phyloP scores from a whole-genome alignment of 2,329 filamentous ascomycete genomes.

The Colletotrichum spinosum region DNA sequence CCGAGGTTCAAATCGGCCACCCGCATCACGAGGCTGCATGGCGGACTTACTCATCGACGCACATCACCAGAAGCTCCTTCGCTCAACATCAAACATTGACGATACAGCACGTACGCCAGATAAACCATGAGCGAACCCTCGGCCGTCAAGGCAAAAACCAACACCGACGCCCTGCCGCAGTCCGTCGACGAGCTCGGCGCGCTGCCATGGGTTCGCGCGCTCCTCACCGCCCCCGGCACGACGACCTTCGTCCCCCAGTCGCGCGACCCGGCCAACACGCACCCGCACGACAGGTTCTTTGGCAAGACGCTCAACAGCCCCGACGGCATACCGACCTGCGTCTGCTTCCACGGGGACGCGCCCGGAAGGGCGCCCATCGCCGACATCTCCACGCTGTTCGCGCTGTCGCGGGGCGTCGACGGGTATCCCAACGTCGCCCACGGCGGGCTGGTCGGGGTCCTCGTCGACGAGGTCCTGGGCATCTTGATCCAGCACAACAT shows the following conservation, averaged over 20 bases:
- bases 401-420: constrained; percentile 48
- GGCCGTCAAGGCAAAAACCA: not conserved
- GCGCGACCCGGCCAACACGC: constrained; percentile 44
- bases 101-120: not conserved
- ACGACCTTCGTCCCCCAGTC: constrained; percentile 49
- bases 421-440: constrained; percentile 50
- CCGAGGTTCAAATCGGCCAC: constrained; percentile 22
- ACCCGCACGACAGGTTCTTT: constrained; percentile 50
- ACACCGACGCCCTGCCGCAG: not conserved
- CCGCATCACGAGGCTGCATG: not conserved
- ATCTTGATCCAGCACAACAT: constrained; percentile 50
- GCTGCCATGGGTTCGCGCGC: constrained; percentile 49
- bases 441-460: constrained; percentile 49
- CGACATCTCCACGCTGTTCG: constrained; percentile 46
- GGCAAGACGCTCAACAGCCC: constrained; percentile 45
- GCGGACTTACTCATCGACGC: not conserved
- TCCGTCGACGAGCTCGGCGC: constrained; percentile 45
- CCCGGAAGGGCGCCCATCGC: constrained; percentile 40
- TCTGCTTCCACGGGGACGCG: constrained; percentile 48
- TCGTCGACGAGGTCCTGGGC: constrained; percentile 53
- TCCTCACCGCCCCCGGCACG: constrained; percentile 43
- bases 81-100: not conserved
- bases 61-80: not conserved
- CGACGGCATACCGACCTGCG: constrained; percentile 47
- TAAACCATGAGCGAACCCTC: not conserved